Conservation (phyloP, 2,329 filamentous ascomycete genomes). For the Trichoderma sp. region DNA sequence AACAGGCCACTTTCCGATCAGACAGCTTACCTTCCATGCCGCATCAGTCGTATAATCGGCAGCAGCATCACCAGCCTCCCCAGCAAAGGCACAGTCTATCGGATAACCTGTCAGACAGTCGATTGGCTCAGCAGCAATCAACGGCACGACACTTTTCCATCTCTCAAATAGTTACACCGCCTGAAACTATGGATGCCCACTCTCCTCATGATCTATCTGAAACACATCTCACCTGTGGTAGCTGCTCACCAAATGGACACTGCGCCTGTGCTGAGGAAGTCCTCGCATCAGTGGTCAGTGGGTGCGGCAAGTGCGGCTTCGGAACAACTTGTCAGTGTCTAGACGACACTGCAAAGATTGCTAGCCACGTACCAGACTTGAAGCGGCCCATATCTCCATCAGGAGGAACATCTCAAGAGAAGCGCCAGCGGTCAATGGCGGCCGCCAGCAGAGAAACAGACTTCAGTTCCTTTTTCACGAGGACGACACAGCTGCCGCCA, state of each 20-base stretch:
- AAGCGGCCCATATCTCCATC: conserved; percentile 52
- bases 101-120: conserved; percentile 29
- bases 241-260: conserved; percentile 50
- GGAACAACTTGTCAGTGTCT: conserved; percentile 63
- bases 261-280: conserved; percentile 61
- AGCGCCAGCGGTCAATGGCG: conserved; percentile 49
- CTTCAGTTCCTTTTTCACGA: conserved; percentile 65
- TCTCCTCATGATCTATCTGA: conserved; percentile 30
- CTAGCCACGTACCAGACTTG: conserved; percentile 36
- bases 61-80: conserved; percentile 29
- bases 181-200: conserved; percentile 39
- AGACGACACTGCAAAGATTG: conserved; percentile 54
- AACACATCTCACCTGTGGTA: conserved; percentile 50
- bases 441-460: conserved; percentile 67
- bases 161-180: conserved; percentile 56
- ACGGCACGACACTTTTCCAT: conserved; percentile 48
- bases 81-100: conserved; percentile 30
- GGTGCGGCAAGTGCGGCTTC: conserved; percentile 64
- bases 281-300: conserved; percentile 51
- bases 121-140: conserved; percentile 28
- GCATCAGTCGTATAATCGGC: conserved; percentile 28
- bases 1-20: conserved; percentile 30
- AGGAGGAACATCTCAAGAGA: conserved; percentile 45
- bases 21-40: conserved; percentile 29
- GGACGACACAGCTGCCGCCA: conserved; percentile 36